These are phyloP conservation scores for Colletotrichum brevisporum DNA, from an alignment of 2,329 filamentous ascomycete genomes.

Conservation along the genomic window DNA sequence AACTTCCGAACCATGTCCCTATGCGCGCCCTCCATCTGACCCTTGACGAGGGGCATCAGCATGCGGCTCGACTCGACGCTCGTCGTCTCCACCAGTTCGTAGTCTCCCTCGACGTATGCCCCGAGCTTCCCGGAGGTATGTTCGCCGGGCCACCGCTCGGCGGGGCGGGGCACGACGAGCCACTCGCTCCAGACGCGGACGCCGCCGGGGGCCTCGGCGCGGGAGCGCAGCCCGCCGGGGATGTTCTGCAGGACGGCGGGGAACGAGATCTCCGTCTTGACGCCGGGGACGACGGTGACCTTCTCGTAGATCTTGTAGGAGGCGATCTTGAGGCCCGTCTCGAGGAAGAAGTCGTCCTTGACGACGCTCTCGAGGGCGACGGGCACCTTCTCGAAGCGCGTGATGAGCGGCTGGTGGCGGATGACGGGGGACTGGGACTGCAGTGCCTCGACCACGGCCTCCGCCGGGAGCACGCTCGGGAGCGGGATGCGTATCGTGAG, in stretches of 20 bases:
- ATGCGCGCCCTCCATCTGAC: conserved; percentile 48
- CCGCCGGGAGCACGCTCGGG: conserved; percentile 55
- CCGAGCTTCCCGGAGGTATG: conserved; percentile 23
- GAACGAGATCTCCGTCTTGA: conserved; percentile 56
- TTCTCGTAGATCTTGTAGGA: conserved; percentile 50
- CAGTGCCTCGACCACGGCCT: conserved; percentile 54
- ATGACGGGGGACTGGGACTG: conserved; percentile 59
- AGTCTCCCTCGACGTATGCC: conserved; percentile 45
- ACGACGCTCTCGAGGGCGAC: conserved; percentile 51
- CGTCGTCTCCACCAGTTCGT: conserved; percentile 51
- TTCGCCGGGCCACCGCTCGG: conserved; percentile 41
- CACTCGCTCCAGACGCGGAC: conserved; percentile 59
- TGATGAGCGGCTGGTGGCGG: conserved; percentile 55
- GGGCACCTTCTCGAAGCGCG: conserved; percentile 52
- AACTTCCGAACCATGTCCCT: conserved; percentile 49
- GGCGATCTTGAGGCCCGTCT: conserved; percentile 51
- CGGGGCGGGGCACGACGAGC: conserved; percentile 44
- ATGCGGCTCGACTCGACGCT: conserved; percentile 52
- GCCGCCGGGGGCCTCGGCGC: conserved; percentile 59
- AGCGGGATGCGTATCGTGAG: conserved; percentile 58
- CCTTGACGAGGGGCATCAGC: conserved; percentile 53
- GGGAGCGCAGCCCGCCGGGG: conserved; percentile 56
- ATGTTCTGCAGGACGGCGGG: conserved; percentile 61
- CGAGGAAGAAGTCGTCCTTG: conserved; percentile 58
- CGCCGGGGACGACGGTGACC: conserved; percentile 55